These are phyloP conservation scores for Carex pumila DNA, from an alignment of 176 grass and related monocot genomes.

Conservation along the genomic window DNA sequence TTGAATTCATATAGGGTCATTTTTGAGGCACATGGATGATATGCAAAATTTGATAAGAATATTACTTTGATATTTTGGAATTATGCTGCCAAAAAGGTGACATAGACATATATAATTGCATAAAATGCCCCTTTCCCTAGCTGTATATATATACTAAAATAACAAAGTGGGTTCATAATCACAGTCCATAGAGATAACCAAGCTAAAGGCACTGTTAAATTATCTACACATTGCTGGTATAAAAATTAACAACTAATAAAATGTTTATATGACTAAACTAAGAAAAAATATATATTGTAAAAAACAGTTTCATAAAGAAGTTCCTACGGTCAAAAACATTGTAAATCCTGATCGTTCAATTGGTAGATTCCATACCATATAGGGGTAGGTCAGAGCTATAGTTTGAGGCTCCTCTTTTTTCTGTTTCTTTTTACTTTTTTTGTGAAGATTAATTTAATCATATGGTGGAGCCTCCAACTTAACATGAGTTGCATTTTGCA, in stretches of 20 bases:
- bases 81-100: conserved; percentile 7
- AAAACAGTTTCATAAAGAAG: background rate
- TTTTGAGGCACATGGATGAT: background rate
- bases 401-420: background rate
- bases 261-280: background rate
- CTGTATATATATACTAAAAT: background rate
- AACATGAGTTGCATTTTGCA: background rate
- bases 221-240: background rate
- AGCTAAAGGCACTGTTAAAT: background rate
- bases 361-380: background rate
- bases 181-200: background rate
- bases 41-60: background rate
- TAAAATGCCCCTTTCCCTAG: background rate
- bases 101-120: background rate
- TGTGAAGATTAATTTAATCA: conserved; percentile 3
- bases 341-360: background rate
- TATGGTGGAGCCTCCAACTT: background rate
- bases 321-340: background rate
- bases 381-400: background rate
- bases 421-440: background rate
- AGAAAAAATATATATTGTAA: background rate
- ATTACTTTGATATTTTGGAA: background rate
- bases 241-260: background rate
- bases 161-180: conserved; percentile 10
- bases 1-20: background rate